Conservation (phyloP, 2,329 filamentous ascomycete genomes). For the Sporothrix phasma region DNA sequence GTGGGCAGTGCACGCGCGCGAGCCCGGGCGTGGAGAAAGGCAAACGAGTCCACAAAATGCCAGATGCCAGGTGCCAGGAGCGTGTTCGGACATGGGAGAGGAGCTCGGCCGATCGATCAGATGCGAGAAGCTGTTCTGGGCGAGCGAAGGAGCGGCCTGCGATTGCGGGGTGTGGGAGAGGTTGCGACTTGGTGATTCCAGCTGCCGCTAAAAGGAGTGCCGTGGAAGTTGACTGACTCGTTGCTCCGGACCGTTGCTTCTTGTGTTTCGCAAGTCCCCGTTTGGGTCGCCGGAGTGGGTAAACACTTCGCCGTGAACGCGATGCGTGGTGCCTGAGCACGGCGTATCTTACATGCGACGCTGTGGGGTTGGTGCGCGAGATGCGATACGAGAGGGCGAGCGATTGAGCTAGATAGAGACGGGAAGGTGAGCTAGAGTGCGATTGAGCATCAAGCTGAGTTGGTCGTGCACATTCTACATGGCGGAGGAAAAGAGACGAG, state of each 20-base stretch:
- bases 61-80: too few relatives aligned
- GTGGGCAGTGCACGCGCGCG: not conserved
- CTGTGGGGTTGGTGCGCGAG: not conserved
- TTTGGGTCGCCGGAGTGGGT: not conserved
- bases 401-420: not conserved
- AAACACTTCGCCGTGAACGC: not conserved
- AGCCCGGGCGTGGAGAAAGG: not conserved
- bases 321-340: not conserved
- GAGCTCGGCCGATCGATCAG: not conserved
- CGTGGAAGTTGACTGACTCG: not conserved
- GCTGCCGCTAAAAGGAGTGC: not conserved
- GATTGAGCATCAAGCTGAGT: not conserved
- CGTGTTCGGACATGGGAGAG: slow-evolving; percentile 3
- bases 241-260: not conserved
- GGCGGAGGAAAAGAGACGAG: not conserved
- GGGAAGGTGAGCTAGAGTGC: not conserved
- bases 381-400: not conserved
- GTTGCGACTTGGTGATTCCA: not conserved
- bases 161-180: not conserved
- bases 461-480: not conserved
- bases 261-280: not conserved
- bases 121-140: not conserved
- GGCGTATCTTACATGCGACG: too few relatives aligned
- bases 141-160: not conserved
- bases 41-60: too few relatives aligned